Percentiles rank a stretch among this genome's conserved stretches.
These are phyloP conservation scores for Lunularia cruciata DNA, from an alignment of 225 moss, liverwort and hornwort genomes.

Conservation along the genomic window DNA sequence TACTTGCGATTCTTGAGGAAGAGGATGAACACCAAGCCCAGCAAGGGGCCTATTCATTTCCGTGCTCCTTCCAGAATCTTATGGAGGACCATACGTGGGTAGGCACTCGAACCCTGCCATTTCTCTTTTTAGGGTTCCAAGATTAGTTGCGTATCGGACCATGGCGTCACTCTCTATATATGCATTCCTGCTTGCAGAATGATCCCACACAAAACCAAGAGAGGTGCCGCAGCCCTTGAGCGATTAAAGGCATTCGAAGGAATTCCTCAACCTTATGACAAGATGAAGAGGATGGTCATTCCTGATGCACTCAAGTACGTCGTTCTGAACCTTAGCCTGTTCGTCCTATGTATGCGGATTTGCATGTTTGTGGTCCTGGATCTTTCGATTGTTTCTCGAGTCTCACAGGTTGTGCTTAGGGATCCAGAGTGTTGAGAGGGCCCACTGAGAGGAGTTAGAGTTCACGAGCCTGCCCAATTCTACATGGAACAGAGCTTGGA, in stretches of 20 bases:
- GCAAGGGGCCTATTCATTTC: constrained; percentile 95
- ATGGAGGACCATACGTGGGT: constrained; percentile 93
- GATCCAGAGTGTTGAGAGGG: too few species aligned
- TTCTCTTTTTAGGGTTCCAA: too few species aligned
- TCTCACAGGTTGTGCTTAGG: too few species aligned
- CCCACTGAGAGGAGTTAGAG: too few species aligned
- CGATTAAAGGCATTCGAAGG: constrained; percentile 91
- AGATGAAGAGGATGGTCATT: constrained; percentile 91
- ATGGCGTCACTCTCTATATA: too few species aligned
- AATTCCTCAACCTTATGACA: constrained; percentile 86
- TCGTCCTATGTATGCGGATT: too few species aligned
- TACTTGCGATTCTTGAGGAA: constrained; percentile 81
- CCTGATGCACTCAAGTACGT: constrained; percentile 90
- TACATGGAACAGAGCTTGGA: too few species aligned
- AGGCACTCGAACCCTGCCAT: not conserved
- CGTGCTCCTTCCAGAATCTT: constrained; percentile 80
- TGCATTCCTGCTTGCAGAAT: constrained; percentile 43
- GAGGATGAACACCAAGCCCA: constrained; percentile 97
- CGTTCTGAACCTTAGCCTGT: too few species aligned
- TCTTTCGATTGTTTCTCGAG: too few species aligned
- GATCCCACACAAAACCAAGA: constrained; percentile 95
- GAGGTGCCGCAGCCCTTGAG: constrained; percentile 89
- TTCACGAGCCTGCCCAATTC: too few species aligned
- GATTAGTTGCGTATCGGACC: too few species aligned
- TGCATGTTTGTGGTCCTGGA: too few species aligned